These are phyloP conservation scores for Cyclostephanos tholiformis DNA, from an alignment of 108 stramenopile species.

Conservation along the genomic window DNA sequence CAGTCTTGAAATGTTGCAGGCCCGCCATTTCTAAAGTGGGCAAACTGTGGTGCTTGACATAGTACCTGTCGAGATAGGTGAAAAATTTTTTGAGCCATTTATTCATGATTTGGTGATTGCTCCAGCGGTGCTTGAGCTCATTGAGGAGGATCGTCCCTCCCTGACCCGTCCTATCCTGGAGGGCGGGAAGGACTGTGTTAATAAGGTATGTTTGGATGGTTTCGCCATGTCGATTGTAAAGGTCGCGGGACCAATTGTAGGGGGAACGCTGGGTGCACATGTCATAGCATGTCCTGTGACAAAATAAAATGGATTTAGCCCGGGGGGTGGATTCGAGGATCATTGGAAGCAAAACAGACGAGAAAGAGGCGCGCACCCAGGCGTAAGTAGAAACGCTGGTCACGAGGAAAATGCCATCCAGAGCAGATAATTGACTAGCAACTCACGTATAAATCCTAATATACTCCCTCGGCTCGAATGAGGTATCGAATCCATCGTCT, in stretches of 20 bases:
- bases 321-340: slow-evolving; percentile 2
- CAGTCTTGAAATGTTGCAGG: slow-evolving; percentile 88
- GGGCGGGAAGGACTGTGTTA: slow-evolving; percentile 88
- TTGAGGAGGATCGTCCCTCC: slow-evolving; percentile 86
- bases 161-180: slow-evolving; percentile 83
- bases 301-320: background rate
- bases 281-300: slow-evolving; percentile 96
- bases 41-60: slow-evolving; percentile 95
- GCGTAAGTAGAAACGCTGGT: background rate
- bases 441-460: slow-evolving; percentile 91
- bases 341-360: background rate
- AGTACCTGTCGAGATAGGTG: slow-evolving; percentile 98
- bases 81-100: slow-evolving; percentile 99
- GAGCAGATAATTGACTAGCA: background rate
- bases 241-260: slow-evolving; percentile 99
- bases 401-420: background rate
- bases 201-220: slow-evolving; percentile 93
- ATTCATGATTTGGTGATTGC: slow-evolving; percentile 99
- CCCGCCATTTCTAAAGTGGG: slow-evolving; percentile 93
- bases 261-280: slow-evolving; percentile 99
- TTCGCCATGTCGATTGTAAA: slow-evolving; percentile 96
- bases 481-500: slow-evolving; percentile 81
- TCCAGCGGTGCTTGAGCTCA: slow-evolving; percentile 95
- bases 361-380: slow-evolving; percentile 2
- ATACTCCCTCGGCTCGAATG: slow-evolving; percentile 93